These are phyloP conservation scores for Microcyclospora pomicola DNA, from an alignment of 2,329 filamentous ascomycete species.

Conservation along the genomic window DNA sequence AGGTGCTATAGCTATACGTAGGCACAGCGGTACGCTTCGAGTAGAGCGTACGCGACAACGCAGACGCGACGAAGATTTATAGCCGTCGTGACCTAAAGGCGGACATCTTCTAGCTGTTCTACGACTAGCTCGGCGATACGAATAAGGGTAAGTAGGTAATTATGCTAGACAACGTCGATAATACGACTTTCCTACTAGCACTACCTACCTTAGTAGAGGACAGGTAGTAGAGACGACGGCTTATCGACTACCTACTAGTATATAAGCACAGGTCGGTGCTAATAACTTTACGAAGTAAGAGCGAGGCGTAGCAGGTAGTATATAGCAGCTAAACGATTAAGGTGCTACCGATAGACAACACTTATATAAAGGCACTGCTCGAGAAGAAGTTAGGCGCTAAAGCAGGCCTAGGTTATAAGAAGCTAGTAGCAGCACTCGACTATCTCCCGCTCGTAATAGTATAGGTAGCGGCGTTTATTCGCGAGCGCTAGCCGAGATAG, in stretches of 20 bases:
- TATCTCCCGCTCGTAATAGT: constrained; percentile 23
- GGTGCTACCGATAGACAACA: constrained; percentile 12
- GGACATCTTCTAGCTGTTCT: constrained; percentile 10
- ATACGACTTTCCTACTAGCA: constrained; percentile 6
- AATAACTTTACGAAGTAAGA: constrained; percentile 10
- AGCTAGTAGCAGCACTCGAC: constrained; percentile 16
- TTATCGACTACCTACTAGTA: constrained; percentile 7
- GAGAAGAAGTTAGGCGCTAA: constrained; percentile 9
- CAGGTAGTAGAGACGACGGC: not conserved
- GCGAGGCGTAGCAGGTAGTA: constrained; percentile 8
- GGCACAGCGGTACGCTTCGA: constrained; percentile 12
- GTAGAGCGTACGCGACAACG: constrained; percentile 7
- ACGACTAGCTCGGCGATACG: constrained; percentile 10
- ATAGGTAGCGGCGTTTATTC: constrained; percentile 24
- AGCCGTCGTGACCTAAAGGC: constrained; percentile 6
- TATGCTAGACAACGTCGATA: constrained; percentile 14
- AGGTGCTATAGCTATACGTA: constrained; percentile 14
- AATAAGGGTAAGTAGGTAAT: constrained; percentile 11
- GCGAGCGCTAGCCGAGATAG: constrained; percentile 12
- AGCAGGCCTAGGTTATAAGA: constrained; percentile 1
- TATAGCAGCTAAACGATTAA: constrained; percentile 6
- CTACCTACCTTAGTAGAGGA: not conserved
- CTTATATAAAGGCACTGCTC: constrained; percentile 11
- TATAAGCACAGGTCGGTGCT: constrained; percentile 11
- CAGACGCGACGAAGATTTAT: constrained; percentile 5